phyloP scores from a whole-genome alignment of 352 stramenopile species.

The Pythium rhizo-oryzae region DNA sequence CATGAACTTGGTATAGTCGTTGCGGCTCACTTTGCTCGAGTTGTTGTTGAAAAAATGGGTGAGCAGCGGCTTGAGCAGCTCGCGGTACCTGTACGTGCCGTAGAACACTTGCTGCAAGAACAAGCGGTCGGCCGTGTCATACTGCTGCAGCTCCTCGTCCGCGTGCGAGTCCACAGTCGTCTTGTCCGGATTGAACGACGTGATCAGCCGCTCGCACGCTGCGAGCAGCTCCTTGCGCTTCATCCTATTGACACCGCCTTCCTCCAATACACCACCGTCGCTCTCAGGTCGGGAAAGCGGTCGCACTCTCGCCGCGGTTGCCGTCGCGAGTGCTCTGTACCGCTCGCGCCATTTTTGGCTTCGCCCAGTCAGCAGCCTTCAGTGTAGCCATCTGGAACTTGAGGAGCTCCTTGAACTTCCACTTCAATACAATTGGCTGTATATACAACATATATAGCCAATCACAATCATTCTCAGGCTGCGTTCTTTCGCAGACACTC shows the following conservation, averaged over 20 bases:
- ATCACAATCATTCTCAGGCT: not conserved
- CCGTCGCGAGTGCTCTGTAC: not conserved
- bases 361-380: not conserved
- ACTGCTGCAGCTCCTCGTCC: slow-evolving; percentile 53
- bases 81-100: slow-evolving; percentile 86
- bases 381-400: slow-evolving; percentile 30
- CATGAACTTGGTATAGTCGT: slow-evolving; percentile 92
- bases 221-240: slow-evolving; percentile 79
- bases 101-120: slow-evolving; percentile 92
- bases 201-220: slow-evolving; percentile 70
- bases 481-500: slow-evolving; percentile 15
- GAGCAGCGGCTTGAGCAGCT: slow-evolving; percentile 78
- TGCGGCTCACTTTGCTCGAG: slow-evolving; percentile 69
- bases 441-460: not conserved
- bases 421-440: not conserved
- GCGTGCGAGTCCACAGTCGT: slow-evolving; percentile 79
- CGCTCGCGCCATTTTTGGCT: slow-evolving; percentile 25
- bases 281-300: not conserved
- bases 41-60: slow-evolving; percentile 85
- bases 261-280: not conserved
- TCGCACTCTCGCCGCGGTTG: not conserved
- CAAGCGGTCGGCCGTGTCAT: slow-evolving; percentile 47
- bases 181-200: slow-evolving; percentile 75
- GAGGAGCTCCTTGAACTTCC: not conserved
- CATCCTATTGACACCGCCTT: slow-evolving; percentile 35